Percentiles rank a stretch among this genome's conserved stretches.
phyloP scores from a whole-genome alignment of 1,284 basidiomycete species.

The Wolfiporia cocos region DNA sequence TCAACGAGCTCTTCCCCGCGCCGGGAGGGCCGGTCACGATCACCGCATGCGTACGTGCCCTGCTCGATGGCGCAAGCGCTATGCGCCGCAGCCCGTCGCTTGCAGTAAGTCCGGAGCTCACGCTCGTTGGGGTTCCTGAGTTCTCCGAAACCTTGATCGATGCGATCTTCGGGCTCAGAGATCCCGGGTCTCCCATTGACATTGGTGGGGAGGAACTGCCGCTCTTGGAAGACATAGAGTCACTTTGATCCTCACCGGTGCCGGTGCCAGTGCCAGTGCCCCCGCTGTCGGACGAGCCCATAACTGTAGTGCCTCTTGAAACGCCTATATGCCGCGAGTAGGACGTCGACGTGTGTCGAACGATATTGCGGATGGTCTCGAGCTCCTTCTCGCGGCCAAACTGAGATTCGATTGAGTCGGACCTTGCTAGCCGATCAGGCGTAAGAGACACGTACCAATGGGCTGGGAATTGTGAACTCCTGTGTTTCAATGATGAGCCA shows the following conservation, averaged over 20 bases:
- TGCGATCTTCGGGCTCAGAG: conserved; percentile 13
- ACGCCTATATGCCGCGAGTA: conserved; percentile 50
- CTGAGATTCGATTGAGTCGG: conserved; percentile 23
- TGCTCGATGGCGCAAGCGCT: conserved; percentile 34
- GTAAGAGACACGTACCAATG: conserved; percentile 36
- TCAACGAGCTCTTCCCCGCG: conserved; percentile 66
- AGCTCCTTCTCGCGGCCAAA: conserved; percentile 68
- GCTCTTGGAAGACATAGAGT: conserved; percentile 40
- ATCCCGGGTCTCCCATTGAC: conserved; percentile 7
- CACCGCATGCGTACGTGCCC: conserved; percentile 50
- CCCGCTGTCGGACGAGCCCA: conserved; percentile 32
- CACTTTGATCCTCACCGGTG: conserved; percentile 35
- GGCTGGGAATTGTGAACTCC: conserved; percentile 65
- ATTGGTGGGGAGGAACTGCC: conserved; percentile 24
- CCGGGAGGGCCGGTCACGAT: conserved; percentile 61
- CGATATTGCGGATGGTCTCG: conserved; percentile 58
- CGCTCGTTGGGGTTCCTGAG: conserved; percentile 16
- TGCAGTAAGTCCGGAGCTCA: conserved; percentile 24
- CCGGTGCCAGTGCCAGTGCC: conserved; percentile 25
- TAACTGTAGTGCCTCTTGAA: conserved; percentile 32
- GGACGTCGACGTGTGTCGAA: conserved; percentile 54
- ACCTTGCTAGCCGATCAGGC: neutral
- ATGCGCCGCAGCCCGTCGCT: conserved; percentile 38
- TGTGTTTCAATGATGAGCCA: conserved; percentile 16
- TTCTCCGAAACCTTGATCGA: conserved; percentile 13